phyloP scores from a whole-genome alignment of 2,329 filamentous ascomycete genomes.

The Hirsutella minnesotensis region DNA sequence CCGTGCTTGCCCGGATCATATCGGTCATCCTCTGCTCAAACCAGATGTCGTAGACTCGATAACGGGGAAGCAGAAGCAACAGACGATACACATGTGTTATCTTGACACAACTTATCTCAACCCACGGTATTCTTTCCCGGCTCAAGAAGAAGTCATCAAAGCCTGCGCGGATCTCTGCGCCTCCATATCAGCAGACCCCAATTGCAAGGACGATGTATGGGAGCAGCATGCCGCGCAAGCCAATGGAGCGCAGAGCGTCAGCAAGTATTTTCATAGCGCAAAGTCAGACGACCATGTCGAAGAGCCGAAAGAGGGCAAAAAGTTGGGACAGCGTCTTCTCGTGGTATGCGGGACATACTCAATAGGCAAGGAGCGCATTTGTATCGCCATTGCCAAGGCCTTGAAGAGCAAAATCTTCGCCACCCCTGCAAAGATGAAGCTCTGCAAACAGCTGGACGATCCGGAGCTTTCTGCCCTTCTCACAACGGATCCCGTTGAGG shows the following conservation, averaged over 20 bases:
- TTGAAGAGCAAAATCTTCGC: conserved; percentile 85
- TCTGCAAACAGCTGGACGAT: conserved; percentile 78
- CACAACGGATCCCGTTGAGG: conserved; percentile 68
- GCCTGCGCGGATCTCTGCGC: conserved; percentile 82
- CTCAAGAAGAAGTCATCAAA: conserved; percentile 74
- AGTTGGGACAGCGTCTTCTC: conserved; percentile 50
- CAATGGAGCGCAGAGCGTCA: conserved; percentile 31
- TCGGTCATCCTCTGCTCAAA: conserved; percentile 68
- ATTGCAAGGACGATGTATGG: conserved; percentile 34
- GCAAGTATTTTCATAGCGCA: conserved; percentile 37
- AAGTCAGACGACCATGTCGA: conserved; percentile 17
- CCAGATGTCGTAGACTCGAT: conserved; percentile 61
- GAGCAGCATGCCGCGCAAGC: conserved; percentile 26
- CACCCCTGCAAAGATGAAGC: conserved; percentile 67
- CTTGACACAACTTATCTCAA: conserved; percentile 96
- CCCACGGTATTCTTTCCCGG: conserved; percentile 88
- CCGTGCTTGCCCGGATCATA: conserved; percentile 73
- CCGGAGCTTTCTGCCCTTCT: conserved; percentile 66
- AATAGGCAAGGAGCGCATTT: conserved; percentile 95
- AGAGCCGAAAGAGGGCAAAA: conserved; percentile 12
- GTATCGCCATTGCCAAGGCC: conserved; percentile 79
- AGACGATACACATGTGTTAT: conserved; percentile 91
- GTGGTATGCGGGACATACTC: conserved; percentile 95
- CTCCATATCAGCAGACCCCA: conserved; percentile 56
- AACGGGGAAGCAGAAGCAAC: conserved; percentile 61